Conservation (phyloP, 495 filamentous ascomycete species). For the Trichoderma orchidacearum region DNA sequence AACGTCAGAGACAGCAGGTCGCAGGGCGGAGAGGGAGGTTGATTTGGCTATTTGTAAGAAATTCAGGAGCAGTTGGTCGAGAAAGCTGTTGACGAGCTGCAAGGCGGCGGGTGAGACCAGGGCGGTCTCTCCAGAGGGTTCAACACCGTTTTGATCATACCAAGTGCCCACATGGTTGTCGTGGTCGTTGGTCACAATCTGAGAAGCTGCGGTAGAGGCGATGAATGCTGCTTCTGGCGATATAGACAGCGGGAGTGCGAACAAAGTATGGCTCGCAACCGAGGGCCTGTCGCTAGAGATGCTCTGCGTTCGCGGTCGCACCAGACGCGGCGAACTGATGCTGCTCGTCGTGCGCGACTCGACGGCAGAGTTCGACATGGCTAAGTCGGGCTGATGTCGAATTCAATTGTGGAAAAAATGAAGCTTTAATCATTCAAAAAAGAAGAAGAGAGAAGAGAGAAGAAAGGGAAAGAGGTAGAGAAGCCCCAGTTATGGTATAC, state of each 20-base stretch:
- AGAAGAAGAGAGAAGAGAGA: too few relatives aligned
- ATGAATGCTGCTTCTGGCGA: slow-evolving; percentile 80
- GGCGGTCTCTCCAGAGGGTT: slow-evolving; percentile 51
- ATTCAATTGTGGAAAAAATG: neutral
- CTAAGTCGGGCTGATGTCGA: neutral
- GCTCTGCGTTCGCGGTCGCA: slow-evolving; percentile 32
- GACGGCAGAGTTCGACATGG: slow-evolving; percentile 2
- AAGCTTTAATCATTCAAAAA: too few relatives aligned
- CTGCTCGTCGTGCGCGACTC: slow-evolving; percentile 26
- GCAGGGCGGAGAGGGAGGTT: slow-evolving; percentile 62
- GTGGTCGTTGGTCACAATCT: slow-evolving; percentile 83
- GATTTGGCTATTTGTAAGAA: slow-evolving; percentile 70
- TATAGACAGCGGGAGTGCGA: slow-evolving; percentile 50
- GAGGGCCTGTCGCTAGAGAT: slow-evolving; percentile 43
- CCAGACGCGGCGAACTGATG: slow-evolving; percentile 21
- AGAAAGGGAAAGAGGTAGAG: too few relatives aligned
- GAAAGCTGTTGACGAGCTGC: slow-evolving; percentile 74
- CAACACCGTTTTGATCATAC: slow-evolving; percentile 50
- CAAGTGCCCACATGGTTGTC: slow-evolving; percentile 52
- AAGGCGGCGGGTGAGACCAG: slow-evolving; percentile 65
- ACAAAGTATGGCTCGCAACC: slow-evolving; percentile 31
- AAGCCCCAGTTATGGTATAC: neutral
- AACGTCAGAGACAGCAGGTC: slow-evolving; percentile 75
- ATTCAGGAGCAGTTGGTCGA: slow-evolving; percentile 86
- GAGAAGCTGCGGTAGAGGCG: slow-evolving; percentile 73